Base-by-base conservation (phyloP, 306 rosid species). In the Cicer arietinum region DNA sequence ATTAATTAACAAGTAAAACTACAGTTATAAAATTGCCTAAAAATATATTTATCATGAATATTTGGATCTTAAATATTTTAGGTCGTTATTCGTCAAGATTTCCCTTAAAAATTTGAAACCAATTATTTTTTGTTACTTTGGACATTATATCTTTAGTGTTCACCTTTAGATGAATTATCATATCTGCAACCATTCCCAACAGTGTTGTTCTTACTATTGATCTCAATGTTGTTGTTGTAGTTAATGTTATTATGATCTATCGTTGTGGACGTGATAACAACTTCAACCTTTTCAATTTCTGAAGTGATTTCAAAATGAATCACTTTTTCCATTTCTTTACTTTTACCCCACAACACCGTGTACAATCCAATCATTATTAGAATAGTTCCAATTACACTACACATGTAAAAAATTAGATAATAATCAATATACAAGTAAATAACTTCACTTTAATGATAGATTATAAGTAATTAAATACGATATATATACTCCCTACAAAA, bases 261-360 rank as follows among this genome's bases (percentile, higher is more conserved):
- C 16, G 8, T 12, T 0, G 13, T 56, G n/a, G 80, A 61, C 17
- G 7, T n/a, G 14, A 81, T 68, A 54, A 74, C 69, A 56, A 81
- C 76, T 50, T 70, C 59, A 66, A 75, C 58, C 20, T 77, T 70
- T 42, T 64, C 17, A 1, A 59, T 10, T 56, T 62, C 47, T 7
- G 14, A 57, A 45, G 62, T 12, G 42, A 44, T 67, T 58, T 75
- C 81, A 6, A 60, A 20, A 67, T 71, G 61, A 67, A 45, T 45
- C 40, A 14, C 56, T 40, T 44, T 66, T 42, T 66, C 51, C 54
- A 7, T 48, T 70, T 84, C 87, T 63, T 77, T 80, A 51, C 85
- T 62, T 68, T 80, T 84, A 6, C 85, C 85, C 87, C 87, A 84
- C 14, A 80, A n/a, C 62, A 84, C 83, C 71, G 69, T 4, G 69